Evolutionary conservation across 495 filamentous ascomycete genomes (phyloP).

Genomic region (Aspergillus cristatus): DNA sequence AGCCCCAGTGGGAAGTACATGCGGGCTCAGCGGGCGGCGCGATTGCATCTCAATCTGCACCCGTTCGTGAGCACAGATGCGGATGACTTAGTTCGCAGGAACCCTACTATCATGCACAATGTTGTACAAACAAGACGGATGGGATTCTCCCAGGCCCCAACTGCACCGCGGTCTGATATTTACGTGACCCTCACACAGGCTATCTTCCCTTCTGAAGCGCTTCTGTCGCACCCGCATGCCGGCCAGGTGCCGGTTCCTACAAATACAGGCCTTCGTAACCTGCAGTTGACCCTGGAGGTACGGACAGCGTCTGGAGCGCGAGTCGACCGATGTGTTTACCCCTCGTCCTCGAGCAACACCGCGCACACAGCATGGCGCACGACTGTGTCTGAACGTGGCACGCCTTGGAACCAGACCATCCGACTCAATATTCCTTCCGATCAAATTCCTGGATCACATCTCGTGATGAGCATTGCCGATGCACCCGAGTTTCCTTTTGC

Average conservation of each 20-base stretch:
- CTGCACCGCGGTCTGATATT: slow-evolving; percentile 81
- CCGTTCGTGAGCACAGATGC: slow-evolving; percentile 68
- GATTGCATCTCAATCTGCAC: slow-evolving; percentile 65
- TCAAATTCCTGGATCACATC: slow-evolving; percentile 73
- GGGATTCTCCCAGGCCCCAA: slow-evolving; percentile 90
- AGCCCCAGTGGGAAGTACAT: slow-evolving; percentile 64
- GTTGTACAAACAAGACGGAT: slow-evolving; percentile 75
- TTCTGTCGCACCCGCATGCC: slow-evolving; percentile 69
- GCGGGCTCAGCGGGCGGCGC: slow-evolving; percentile 58
- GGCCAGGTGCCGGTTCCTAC: slow-evolving; percentile 62
- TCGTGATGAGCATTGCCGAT: slow-evolving; percentile 83
- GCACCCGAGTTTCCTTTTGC: slow-evolving; percentile 80
- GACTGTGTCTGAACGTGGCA: slow-evolving; percentile 64
- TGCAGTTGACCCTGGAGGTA: slow-evolving; percentile 87
- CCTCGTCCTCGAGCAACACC: slow-evolving; percentile 65
- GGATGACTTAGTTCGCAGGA: slow-evolving; percentile 69
- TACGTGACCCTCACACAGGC: slow-evolving; percentile 79
- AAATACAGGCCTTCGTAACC: slow-evolving; percentile 54
- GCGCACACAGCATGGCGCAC: slow-evolving; percentile 80
- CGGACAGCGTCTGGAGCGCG: slow-evolving; percentile 66
- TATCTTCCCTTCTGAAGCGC: slow-evolving; percentile 61
- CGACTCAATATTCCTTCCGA: slow-evolving; percentile 70
- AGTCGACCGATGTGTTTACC: slow-evolving; percentile 78
- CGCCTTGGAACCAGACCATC: slow-evolving; percentile 80
- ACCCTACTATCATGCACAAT: slow-evolving; percentile 78